Conservation (phyloP, 2,329 filamentous ascomycete genomes). For the Calonectria henricotiae region DNA sequence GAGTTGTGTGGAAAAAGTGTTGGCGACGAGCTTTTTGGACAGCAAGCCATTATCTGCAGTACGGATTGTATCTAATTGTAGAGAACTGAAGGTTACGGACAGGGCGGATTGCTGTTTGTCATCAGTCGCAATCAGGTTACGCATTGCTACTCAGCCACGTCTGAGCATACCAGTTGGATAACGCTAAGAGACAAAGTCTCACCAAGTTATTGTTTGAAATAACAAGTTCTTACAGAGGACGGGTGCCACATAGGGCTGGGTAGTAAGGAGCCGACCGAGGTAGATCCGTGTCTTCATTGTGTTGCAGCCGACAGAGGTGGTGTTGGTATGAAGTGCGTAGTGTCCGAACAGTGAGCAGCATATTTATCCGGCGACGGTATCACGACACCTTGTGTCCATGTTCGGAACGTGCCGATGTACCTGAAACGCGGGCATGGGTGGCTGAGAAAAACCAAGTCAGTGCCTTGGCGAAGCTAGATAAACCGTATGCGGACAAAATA, state of each 20-base stretch:
- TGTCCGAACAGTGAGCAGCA: neutral
- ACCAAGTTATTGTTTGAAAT: slow-evolving; percentile 8
- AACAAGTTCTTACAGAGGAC: neutral
- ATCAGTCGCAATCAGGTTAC: neutral
- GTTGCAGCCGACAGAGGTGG: neutral
- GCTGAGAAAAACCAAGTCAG: slow-evolving; percentile 31
- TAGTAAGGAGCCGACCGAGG: neutral
- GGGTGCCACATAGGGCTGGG: slow-evolving; percentile 24
- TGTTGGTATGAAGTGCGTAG: slow-evolving; percentile 1
- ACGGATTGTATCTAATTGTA: neutral
- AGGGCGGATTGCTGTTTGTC: neutral
- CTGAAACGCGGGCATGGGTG: slow-evolving; percentile 47
- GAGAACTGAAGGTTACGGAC: neutral
- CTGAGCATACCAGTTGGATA: neutral
- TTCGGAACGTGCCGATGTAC: slow-evolving; percentile 45
- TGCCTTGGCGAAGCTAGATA: slow-evolving; percentile 14
- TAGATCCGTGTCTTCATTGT: neutral
- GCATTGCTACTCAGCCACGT: slow-evolving; percentile 12
- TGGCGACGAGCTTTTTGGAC: neutral
- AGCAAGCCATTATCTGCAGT: neutral
- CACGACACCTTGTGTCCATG: slow-evolving; percentile 26
- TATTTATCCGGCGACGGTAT: slow-evolving; percentile 23
- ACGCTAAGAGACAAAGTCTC: neutral
- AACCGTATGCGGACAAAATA: slow-evolving; percentile 40
- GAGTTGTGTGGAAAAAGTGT: neutral